Evolutionary conservation across 139 green algal species (phyloP).

Genomic region (Chlamydomonas schloesseri): DNA sequence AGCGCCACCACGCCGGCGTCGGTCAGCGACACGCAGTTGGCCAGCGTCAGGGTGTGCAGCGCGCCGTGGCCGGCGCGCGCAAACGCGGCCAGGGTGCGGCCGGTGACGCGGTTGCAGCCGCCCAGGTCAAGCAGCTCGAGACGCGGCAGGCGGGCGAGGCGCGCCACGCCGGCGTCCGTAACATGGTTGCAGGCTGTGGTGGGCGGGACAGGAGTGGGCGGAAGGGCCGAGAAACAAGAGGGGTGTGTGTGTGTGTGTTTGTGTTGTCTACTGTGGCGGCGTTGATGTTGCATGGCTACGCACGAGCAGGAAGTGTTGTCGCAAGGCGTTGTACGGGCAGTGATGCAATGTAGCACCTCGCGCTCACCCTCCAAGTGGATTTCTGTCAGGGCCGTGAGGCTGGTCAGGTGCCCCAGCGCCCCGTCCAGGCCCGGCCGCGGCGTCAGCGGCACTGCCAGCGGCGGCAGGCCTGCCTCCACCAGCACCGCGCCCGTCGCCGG

Average conservation of each 20-base stretch:
- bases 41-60: slow-evolving; percentile 50
- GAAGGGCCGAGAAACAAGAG: not conserved
- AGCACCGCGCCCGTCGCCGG: not conserved
- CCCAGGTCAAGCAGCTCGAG: slow-evolving; percentile 55
- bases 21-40: slow-evolving; percentile 36
- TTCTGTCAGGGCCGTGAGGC: slow-evolving; percentile 21
- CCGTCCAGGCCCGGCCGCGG: slow-evolving; percentile 14
- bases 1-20: slow-evolving; percentile 2
- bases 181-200: slow-evolving; percentile 41
- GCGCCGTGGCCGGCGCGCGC: slow-evolving; percentile 21
- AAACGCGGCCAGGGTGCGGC: slow-evolving; percentile 31
- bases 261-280: no score
- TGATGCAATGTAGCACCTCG: no score
- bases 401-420: slow-evolving; percentile 23
- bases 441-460: not conserved
- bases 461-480: not conserved
- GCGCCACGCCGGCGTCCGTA: slow-evolving; percentile 44
- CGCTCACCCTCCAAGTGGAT: slow-evolving; percentile 25
- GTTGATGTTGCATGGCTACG: no score
- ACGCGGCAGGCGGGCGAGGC: slow-evolving; percentile 42
- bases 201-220: not conserved
- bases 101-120: slow-evolving; percentile 34
- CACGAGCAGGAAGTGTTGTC: no score
- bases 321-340: no score
- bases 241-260: not conserved